A percentile compares a stretch with the other conserved stretches of the same genome.
These are phyloP conservation scores for Strobilomyces dryophilus DNA, from an alignment of 768 basidiomycete genomes.

Conservation along the genomic window DNA sequence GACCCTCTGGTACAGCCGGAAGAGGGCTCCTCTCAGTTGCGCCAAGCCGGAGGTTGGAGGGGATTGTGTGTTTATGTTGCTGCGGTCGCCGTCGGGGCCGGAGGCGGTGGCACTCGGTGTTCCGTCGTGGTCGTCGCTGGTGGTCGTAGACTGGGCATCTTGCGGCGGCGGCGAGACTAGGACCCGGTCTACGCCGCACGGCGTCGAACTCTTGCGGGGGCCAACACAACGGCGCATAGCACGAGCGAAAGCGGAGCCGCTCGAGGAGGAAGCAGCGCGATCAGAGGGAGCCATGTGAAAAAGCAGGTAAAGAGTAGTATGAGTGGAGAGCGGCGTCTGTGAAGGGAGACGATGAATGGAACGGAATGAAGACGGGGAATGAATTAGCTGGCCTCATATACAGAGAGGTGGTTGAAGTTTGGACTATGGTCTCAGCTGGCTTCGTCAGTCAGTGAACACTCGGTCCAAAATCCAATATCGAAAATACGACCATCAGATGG, in stretches of 20 bases:
- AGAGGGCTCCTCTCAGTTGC: constrained; percentile 4
- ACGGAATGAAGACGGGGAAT: background rate
- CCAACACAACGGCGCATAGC: background rate
- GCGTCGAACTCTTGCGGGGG: background rate
- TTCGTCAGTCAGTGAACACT: background rate
- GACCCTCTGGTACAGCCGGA: constrained; percentile 8
- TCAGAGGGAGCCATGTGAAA: too few species aligned
- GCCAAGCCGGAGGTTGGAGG: background rate
- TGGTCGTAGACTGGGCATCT: background rate
- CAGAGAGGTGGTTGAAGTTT: background rate
- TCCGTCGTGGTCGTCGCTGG: background rate
- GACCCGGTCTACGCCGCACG: background rate
- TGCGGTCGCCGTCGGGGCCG: too few species aligned
- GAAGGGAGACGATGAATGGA: background rate
- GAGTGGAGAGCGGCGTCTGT: background rate
- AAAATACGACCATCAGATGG: background rate
- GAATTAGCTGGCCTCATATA: background rate
- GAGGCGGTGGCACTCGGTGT: background rate
- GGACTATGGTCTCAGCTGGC: background rate
- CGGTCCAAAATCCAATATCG: background rate
- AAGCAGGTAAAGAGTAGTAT: background rate
- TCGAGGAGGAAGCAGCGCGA: background rate
- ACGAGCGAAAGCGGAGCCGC: background rate
- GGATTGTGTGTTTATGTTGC: background rate
- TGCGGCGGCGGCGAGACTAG: background rate